phyloP scores from a whole-genome alignment of 2,329 filamentous ascomycete genomes.

The Penicillium carneum region DNA sequence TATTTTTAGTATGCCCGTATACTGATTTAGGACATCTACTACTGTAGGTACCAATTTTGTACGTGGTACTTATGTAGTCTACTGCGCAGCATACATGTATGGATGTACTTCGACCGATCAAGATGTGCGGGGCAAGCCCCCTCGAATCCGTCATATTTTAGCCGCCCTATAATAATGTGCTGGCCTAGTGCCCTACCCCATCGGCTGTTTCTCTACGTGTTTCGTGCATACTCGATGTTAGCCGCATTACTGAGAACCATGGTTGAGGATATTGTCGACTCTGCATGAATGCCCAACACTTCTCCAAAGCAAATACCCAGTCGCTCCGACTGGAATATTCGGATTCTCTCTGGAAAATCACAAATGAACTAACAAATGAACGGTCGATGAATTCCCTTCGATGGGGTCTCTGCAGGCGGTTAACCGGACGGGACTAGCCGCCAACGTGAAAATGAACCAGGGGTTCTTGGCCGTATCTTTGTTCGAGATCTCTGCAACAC shows the following conservation, averaged over 20 bases:
- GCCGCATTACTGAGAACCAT: constrained; percentile 35
- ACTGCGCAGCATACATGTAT: constrained; percentile 11
- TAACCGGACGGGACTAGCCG: constrained; percentile 19
- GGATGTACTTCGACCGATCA: constrained; percentile 8
- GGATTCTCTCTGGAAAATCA: neutral
- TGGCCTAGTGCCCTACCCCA: constrained; percentile 17
- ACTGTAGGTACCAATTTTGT: constrained; percentile 14
- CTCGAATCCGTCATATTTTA: neutral
- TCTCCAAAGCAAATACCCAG: constrained; percentile 39
- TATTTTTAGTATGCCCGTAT: neutral
- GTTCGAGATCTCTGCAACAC: constrained; percentile 16
- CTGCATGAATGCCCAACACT: constrained; percentile 54
- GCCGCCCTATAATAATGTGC: constrained; percentile 10
- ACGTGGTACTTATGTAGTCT: constrained; percentile 9
- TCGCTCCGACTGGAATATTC: constrained; percentile 9
- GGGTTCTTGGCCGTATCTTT: constrained; percentile 22
- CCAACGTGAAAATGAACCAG: neutral
- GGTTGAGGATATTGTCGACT: constrained; percentile 36
- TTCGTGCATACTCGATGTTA: constrained; percentile 28
- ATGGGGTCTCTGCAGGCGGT: constrained; percentile 16
- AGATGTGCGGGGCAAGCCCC: constrained; percentile 17
- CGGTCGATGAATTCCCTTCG: constrained; percentile 11
- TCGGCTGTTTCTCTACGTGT: constrained; percentile 23
- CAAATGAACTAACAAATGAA: constrained; percentile 6
- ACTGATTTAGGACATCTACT: constrained; percentile 1